Percentiles rank a stretch among this genome's conserved stretches.
Conservation (phyloP, 352 stramenopile genomes). For the Phytopythium cucurbitacearum region DNA sequence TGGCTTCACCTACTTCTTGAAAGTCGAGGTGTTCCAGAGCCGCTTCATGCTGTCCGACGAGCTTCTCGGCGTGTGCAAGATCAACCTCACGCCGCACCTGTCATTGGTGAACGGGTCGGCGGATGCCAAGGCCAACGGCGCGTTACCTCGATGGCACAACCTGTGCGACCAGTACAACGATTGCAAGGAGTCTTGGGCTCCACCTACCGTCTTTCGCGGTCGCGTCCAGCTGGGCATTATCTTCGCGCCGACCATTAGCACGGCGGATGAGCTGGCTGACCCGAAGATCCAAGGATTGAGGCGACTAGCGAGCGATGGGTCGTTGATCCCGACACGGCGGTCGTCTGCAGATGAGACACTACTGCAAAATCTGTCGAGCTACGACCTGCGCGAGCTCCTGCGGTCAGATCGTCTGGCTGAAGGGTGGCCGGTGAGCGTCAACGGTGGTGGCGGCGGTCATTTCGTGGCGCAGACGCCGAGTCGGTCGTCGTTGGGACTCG, state of each 20-base stretch:
- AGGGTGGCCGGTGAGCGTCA: conserved; percentile 18
- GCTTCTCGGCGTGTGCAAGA: conserved; percentile 76
- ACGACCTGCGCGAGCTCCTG: conserved; percentile 55
- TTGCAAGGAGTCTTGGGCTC: conserved; percentile 81
- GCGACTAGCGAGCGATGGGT: conserved; percentile 29
- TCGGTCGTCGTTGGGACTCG: conserved; percentile 4
- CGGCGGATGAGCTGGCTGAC: conserved; percentile 35
- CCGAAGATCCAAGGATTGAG: conserved; percentile 42
- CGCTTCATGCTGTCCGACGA: conserved; percentile 80
- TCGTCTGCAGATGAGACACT: conserved; percentile 42
- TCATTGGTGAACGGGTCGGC: conserved; percentile 74
- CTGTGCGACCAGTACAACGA: conserved; percentile 87
- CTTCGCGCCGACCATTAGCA: conserved; percentile 64
- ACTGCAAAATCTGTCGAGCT: conserved; percentile 49
- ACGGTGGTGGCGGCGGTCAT: conserved; percentile 10
- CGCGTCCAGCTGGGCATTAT: conserved; percentile 77
- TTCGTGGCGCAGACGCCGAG: conserved; percentile 15
- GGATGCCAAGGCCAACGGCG: conserved; percentile 77
- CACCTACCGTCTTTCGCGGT: conserved; percentile 74
- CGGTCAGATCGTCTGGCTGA: conserved; percentile 31
- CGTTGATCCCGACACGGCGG: conserved; percentile 10
- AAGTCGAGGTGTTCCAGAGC: conserved; percentile 81
- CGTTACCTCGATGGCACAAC: conserved; percentile 78
- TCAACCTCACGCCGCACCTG: conserved; percentile 83
- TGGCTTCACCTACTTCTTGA: conserved; percentile 74